A percentile compares a stretch with the other conserved stretches of the same genome.
Conservation (phyloP, 106 monocot species). For the Apostasia ramifera region DNA sequence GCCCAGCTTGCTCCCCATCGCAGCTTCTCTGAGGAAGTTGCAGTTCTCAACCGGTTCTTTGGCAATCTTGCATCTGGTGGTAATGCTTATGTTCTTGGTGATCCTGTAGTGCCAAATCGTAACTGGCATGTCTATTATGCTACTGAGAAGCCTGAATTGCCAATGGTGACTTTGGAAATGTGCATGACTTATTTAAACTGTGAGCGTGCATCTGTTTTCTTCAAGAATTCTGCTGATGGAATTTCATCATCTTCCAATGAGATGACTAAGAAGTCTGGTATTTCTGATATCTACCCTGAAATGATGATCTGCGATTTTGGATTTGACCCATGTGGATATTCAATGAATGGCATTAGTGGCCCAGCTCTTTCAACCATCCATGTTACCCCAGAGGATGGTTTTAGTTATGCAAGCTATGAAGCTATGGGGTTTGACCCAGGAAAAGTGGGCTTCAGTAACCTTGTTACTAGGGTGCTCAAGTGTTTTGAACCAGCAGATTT, state of each 20-base stretch:
- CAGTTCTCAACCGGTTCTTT: constrained; percentile 6
- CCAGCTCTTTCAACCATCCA: constrained; percentile 38
- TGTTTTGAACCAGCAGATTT: constrained; percentile 32
- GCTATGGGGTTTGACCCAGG: constrained; percentile 44
- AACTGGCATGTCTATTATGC: constrained; percentile 36
- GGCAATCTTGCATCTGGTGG: constrained; percentile 11
- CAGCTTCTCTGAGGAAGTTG: constrained; percentile 16
- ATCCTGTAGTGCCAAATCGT: constrained; percentile 2
- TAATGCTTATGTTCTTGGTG: constrained; percentile 18
- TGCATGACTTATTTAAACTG: constrained; percentile 32
- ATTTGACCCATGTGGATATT: constrained; percentile 69
- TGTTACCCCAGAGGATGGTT: constrained; percentile 57
- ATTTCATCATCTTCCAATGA: constrained; percentile 1
- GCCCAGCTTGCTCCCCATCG: constrained; percentile 9
- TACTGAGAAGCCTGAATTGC: constrained; percentile 6
- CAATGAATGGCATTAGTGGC: constrained; percentile 49
- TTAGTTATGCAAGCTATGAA: constrained; percentile 57
- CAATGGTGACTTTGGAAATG: constrained; percentile 25
- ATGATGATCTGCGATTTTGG: constrained; percentile 59
- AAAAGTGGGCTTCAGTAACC: background rate
- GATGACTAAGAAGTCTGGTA: constrained; percentile 47
- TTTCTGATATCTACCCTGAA: constrained; percentile 39
- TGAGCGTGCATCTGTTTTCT: constrained; percentile 19
- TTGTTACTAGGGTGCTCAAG: constrained; percentile 29
- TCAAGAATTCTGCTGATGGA: constrained; percentile 2